Evolutionary conservation across 306 rosid genomes (phyloP).

Genomic region (Myrica gale): DNA sequence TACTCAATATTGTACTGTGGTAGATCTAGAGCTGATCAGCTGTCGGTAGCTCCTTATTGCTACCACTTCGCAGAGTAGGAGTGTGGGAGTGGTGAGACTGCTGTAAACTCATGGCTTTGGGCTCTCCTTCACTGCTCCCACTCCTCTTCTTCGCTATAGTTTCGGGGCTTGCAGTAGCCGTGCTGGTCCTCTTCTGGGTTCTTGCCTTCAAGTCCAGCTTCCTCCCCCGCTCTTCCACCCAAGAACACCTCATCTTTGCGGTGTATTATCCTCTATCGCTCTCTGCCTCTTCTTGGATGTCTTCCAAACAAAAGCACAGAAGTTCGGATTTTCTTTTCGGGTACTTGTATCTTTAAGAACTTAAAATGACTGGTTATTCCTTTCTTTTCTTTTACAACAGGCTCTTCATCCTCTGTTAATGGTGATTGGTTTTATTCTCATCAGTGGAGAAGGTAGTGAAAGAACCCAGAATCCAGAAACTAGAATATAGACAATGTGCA

Average conservation of each 20-base stretch:
- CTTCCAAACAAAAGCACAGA: not conserved
- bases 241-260: slow-evolving; percentile 46
- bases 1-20: not conserved
- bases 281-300: slow-evolving; percentile 3
- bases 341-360: not conserved
- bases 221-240: slow-evolving; percentile 47
- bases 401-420: slow-evolving; percentile 84
- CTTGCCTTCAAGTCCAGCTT: slow-evolving; percentile 69
- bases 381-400: slow-evolving; percentile 36
- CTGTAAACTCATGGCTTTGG: slow-evolving; percentile 43
- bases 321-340: not conserved
- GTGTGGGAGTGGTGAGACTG: slow-evolving; percentile 3
- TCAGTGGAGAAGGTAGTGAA: slow-evolving; percentile 82
- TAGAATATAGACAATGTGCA: not conserved
- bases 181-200: slow-evolving; percentile 66
- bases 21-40: slow-evolving; percentile 25
- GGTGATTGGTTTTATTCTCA: slow-evolving; percentile 84
- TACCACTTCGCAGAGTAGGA: not conserved
- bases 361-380: not conserved
- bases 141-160: slow-evolving; percentile 61
- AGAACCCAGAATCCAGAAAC: slow-evolving; percentile 14
- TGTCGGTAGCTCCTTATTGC: slow-evolving; percentile 31
- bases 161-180: slow-evolving; percentile 54
- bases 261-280: slow-evolving; percentile 31
- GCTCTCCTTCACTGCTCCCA: slow-evolving; percentile 32